Conservation (phyloP, 192 early-diverging fungal genomes). For the Fimicolochytrium jonesii region DNA sequence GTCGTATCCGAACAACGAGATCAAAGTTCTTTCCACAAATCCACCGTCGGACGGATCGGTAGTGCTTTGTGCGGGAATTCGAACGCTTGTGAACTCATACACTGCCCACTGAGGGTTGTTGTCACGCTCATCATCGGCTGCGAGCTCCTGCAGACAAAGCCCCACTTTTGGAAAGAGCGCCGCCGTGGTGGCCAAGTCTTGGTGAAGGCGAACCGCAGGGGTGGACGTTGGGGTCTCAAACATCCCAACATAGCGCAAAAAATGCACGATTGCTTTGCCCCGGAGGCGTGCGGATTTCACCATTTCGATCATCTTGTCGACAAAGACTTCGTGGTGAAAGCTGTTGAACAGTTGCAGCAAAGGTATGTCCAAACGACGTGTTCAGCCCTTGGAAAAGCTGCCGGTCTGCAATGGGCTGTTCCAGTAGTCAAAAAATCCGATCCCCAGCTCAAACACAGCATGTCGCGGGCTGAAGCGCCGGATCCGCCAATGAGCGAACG, state of each 20-base stretch:
- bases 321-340: no score
- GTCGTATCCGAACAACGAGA: constrained; percentile 14
- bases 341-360: no score
- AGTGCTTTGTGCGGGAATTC: not conserved
- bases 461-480: no score
- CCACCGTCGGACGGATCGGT: not conserved
- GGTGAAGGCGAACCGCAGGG: not conserved
- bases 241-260: constrained; percentile 2
- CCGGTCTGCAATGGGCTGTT: not conserved
- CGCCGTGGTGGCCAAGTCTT: not conserved
- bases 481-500: no score
- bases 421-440: no score
- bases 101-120: constrained; percentile 1
- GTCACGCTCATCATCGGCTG: not conserved
- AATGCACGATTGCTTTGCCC: no score
- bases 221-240: not conserved
- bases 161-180: constrained; percentile 10
- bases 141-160: not conserved
- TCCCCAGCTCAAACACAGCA: no score
- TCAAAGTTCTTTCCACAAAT: constrained; percentile 4
- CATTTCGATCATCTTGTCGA: no score
- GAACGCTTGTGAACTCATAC: not conserved
- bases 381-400: no score
- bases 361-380: no score
- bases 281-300: no score